A percentile compares a stretch with the other conserved stretches of the same genome.
Conservation (phyloP, 192 early-diverging fungal genomes). For the Coemansia sp. region DNA sequence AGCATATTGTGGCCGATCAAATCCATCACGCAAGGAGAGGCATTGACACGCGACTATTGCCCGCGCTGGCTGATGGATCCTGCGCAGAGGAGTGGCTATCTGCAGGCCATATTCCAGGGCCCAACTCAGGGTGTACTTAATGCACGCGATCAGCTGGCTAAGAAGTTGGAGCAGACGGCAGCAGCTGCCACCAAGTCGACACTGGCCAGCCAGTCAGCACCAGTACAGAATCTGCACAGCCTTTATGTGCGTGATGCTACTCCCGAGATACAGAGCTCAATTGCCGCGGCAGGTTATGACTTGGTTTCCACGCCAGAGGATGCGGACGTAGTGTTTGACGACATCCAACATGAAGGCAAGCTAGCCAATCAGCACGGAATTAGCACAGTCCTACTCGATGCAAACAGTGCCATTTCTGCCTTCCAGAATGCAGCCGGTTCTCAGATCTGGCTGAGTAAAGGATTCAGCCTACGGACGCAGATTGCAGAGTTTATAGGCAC, state of each 20-base stretch:
- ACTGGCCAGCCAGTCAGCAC: slow-evolving; percentile 10
- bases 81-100: slow-evolving; percentile 55
- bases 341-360: slow-evolving; percentile 10
- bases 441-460: slow-evolving; percentile 37
- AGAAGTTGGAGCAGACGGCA: slow-evolving; percentile 22
- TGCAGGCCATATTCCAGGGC: slow-evolving; percentile 48
- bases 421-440: slow-evolving; percentile 38
- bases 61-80: slow-evolving; percentile 58
- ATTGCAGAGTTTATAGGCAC: slow-evolving; percentile 47
- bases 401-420: slow-evolving; percentile 22
- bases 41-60: slow-evolving; percentile 60
- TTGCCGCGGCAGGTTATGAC: slow-evolving; percentile 17
- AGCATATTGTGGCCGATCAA: slow-evolving; percentile 66
- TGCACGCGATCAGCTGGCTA: slow-evolving; percentile 23
- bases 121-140: slow-evolving; percentile 42
- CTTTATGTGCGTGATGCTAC: slow-evolving; percentile 26
- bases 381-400: slow-evolving; percentile 27
- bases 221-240: slow-evolving; percentile 4
- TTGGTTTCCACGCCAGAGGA: slow-evolving; percentile 10
- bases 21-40: slow-evolving; percentile 53
- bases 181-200: slow-evolving; percentile 7
- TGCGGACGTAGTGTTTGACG: slow-evolving; percentile 45
- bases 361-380: slow-evolving; percentile 34
- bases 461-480: slow-evolving; percentile 42
- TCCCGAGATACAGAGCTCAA: slow-evolving; percentile 5